Percentiles rank a stretch among this genome's conserved stretches.
These are phyloP conservation scores for Penicillium paxilli DNA, from an alignment of 495 filamentous ascomycete genomes.

Conservation along the genomic window DNA sequence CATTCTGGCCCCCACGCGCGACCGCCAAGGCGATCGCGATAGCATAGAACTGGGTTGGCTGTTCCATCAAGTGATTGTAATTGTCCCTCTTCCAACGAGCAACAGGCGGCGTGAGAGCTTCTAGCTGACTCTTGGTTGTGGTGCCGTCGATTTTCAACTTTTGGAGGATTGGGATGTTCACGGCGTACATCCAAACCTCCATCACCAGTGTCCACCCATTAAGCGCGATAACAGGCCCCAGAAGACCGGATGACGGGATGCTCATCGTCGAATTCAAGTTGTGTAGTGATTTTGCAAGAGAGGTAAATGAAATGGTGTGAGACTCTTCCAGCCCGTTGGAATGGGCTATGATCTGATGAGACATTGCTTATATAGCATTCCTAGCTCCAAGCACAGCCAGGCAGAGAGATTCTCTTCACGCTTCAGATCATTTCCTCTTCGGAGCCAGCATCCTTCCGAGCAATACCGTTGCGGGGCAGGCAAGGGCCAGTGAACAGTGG, in stretches of 20 bases:
- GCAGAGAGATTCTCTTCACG: not conserved
- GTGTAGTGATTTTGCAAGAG: no score
- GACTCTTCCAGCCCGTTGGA: no score
- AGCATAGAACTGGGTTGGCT: slow-evolving; percentile 32
- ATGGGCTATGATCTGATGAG: no score
- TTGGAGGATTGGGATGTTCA: slow-evolving; percentile 15
- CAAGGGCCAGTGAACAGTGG: not conserved
- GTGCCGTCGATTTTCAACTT: slow-evolving; percentile 3
- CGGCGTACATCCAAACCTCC: slow-evolving; percentile 27
- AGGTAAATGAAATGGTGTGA: no score
- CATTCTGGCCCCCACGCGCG: slow-evolving; percentile 9
- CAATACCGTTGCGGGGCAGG: not conserved
- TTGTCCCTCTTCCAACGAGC: slow-evolving; percentile 31
- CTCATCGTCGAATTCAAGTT: no score
- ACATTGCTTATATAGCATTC: not conserved
- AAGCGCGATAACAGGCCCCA: slow-evolving; percentile 31
- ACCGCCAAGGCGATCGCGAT: slow-evolving; percentile 20
- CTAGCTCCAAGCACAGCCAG: not conserved
- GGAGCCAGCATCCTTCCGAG: not conserved
- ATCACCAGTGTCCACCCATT: slow-evolving; percentile 26
- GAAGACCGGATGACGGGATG: slow-evolving; percentile 14
- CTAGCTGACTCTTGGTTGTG: slow-evolving; percentile 15
- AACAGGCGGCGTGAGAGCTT: slow-evolving; percentile 15
- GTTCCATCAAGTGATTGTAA: slow-evolving; percentile 28
- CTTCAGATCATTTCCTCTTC: not conserved